These are phyloP conservation scores for Podospora australis DNA, from an alignment of 495 filamentous ascomycete species.

Conservation along the genomic window DNA sequence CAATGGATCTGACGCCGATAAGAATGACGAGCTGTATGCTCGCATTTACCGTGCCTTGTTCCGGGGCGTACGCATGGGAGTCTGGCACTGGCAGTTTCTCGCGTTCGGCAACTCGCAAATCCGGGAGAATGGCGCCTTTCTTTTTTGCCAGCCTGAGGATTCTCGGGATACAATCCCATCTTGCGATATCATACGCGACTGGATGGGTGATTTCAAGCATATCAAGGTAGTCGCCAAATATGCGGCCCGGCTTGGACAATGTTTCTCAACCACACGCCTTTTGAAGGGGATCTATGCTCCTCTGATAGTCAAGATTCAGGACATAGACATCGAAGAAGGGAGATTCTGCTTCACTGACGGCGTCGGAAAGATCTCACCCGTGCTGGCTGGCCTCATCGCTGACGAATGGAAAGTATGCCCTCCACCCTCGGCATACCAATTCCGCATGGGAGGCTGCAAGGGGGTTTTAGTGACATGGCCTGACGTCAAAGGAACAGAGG, in stretches of 20 bases:
- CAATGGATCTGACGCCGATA: constrained; percentile 33
- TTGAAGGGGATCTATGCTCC: constrained; percentile 44
- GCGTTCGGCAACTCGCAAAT: constrained; percentile 96
- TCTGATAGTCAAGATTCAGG: constrained; percentile 43
- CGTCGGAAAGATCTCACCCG: constrained; percentile 82
- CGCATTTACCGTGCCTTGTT: constrained; percentile 63
- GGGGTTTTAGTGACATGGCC: constrained; percentile 73
- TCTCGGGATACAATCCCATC: constrained; percentile 48
- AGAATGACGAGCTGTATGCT: constrained; percentile 67
- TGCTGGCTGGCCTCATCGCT: constrained; percentile 64
- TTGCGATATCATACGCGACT: constrained; percentile 68
- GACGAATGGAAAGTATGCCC: constrained; percentile 53
- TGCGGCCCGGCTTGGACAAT: constrained; percentile 83
- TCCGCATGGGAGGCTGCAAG: constrained; percentile 87
- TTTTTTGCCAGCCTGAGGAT: constrained; percentile 51
- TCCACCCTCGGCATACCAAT: constrained; percentile 79
- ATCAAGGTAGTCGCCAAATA: constrained; percentile 79
- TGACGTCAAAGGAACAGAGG: constrained; percentile 51
- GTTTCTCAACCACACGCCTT: constrained; percentile 86
- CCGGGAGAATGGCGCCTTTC: constrained; percentile 86
- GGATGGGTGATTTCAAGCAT: constrained; percentile 83
- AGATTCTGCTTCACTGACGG: constrained; percentile 80
- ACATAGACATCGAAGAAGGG: constrained; percentile 68
- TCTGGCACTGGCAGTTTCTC: constrained; percentile 79
- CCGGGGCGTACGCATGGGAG: constrained; percentile 76